Base-by-base conservation (phyloP, 345 rosid genomes). In the Boechera divaricarpa region DNA sequence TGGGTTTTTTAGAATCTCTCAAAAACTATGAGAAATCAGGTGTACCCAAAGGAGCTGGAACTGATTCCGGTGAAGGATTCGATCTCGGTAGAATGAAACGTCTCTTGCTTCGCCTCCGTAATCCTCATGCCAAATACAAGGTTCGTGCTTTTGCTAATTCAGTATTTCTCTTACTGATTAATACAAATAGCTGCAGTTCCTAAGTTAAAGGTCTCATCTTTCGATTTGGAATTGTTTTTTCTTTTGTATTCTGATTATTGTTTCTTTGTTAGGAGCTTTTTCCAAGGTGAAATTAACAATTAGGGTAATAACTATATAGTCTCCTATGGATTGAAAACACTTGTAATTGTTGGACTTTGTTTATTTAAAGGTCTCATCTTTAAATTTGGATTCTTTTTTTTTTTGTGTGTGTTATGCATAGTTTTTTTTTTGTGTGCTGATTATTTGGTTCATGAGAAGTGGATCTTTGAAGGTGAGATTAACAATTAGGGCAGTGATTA, bases 21-120 rank as follows among this genome's bases (percentile, higher is more conserved):
- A 90, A 85, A 70, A 95, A 95, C 88, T 89, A 85, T 72, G 99
- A 95, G 88, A 91, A 88, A 76, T 82, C 76, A 18, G 98, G 98
- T 2, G 85, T 89, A 15, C 96, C 96, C 6, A 92, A 84, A 78
- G 96, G 82, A 53, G 97, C 98, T 2, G 99, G 97, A 44, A 89
- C 94, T 4, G 96, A 95, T 78, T 91, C 98, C 0, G 85, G 80
- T 52, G 90, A 91, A 0, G 99, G 99, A 4, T 87, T 95, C 53
- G 97, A 95, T 85, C 87, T 95, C 52, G 82, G 86, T 66, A 85
- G 97, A 18, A 92, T 92, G 96, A 80, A 81, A 62, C 87, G 97
- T 41, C 87, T 95, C 66, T 75, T 91, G 96, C 76, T 69, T 69
- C 86, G 86, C 21, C 96, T 95, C 32, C 89, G 86, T 49, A 90